Base-by-base conservation (phyloP, 1,284 basidiomycete species). In the Ganoderma lingzhi region DNA sequence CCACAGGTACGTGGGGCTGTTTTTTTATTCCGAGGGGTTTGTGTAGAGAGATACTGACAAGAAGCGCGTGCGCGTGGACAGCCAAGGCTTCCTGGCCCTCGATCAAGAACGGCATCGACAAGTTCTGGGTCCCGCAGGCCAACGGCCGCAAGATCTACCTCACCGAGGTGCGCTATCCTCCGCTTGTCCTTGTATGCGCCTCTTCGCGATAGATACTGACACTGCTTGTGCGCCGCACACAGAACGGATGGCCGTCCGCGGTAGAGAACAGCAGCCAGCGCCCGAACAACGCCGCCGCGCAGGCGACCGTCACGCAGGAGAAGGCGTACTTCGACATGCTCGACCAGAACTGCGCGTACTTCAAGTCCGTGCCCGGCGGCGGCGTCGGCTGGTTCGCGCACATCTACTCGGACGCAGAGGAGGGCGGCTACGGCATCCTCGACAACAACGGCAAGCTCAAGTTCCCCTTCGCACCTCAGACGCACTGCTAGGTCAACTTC, bases 301-400 rank as follows among this genome's bases (percentile, higher is more conserved):
- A 90, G 3, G 85, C 90, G 0, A 82, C 87, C 74, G 80, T 91
- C 23, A 75, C 78, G 14, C 90, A 87, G 71, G 91, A 93, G 78
- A 82, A 90, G 85, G 86, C 83, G 61, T 93, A 92, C 75, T 92
- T 82, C 72, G 78, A 80, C 23, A 78, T 93, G 15, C 85, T 93
- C 23, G 90, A 93, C 73, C 76, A 80, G 3, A 84, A 90, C 68
- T 93, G 92, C 74, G 74, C 80, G 14, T 83, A 87, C 74, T 83
- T 93, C 75, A 93, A 93, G 80, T 75, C 74, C 0, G 85, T 87
- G 35, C 79, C 83, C 10, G 84, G 84, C 8, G 90, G 91, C 23
- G 90, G 91, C 32, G 81, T 93, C 32, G 93, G 92, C 10, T 94
- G 93, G 93, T 94, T 94, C 76, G 89, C 89, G 58, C 92, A 93